Evolutionary conservation across 345 rosid species (phyloP), one percentile per base, ranked within the genome.

Genomic region (Luvunga scandens): DNA sequence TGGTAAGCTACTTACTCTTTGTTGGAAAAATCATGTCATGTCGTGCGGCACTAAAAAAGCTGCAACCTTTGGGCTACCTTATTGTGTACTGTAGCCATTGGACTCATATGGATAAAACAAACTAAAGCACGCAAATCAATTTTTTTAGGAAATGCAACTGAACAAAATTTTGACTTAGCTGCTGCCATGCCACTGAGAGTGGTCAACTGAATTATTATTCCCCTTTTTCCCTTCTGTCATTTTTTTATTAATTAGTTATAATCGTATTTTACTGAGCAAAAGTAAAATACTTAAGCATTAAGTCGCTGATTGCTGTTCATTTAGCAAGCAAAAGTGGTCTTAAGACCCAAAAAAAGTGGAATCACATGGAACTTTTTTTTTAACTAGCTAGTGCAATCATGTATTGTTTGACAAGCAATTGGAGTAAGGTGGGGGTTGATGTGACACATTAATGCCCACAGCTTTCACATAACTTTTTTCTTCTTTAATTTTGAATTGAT

Each of bases 401-500:
- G 50, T 4, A 45, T 45, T 45, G 14, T 12, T 45, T 45, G 50
- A 13, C 50, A 45, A 45, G 50, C 50, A 45, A 45, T 45, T 45
- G 50, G 12, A 12, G 4, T 1, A 13, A 45, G 50, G 50, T 45
- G 48, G 48, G 45, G 48, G 18, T 16, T 53, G 22, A 53, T 25
- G 62, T 8, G 72, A 63, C 22, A 31, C 24, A 73, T 68, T 75
- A 18, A 80, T 66, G 74, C 62, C 39, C 68, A 69, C 72, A 69
- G 75, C 75, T 76, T 81, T 83, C 67, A 50, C 9, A 25, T 33
- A 59, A 24, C 45, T 10, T 57, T 55, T 71, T 62, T 3, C 21
- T 36, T 21, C 21, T 45, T 53, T 57, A 3, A 2, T 3, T 71
- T 75, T 66, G 70, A 83, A 75, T 77, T 28, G 66, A 65, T 83